Percentiles rank a stretch among this genome's conserved stretches.
Conservation (phyloP, 176 grass and related monocot species). For the Avena eriantha region DNA sequence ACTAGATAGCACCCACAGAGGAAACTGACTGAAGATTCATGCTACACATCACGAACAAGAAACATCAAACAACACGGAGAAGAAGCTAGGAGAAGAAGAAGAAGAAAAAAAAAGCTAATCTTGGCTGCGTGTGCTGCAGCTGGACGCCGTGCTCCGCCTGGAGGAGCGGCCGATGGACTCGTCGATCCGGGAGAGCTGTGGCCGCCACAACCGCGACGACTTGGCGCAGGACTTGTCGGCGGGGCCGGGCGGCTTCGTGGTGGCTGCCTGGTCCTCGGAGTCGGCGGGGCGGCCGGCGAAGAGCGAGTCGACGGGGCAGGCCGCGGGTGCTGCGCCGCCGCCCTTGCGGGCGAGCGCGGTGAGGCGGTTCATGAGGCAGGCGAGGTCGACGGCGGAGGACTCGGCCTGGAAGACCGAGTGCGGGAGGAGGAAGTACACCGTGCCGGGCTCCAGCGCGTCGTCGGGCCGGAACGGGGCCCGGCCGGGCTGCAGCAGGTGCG, state of each 20-base stretch:
- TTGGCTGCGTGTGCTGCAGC: conserved; percentile 43
- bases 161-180: conserved; percentile 65
- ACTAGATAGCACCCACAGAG: not conserved
- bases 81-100: not conserved
- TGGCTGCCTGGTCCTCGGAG: not conserved
- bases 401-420: conserved; percentile 76
- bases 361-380: conserved; percentile 84
- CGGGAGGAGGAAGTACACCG: conserved; percentile 90
- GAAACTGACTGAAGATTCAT: not conserved
- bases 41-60: not conserved
- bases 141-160: conserved; percentile 48
- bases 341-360: conserved; percentile 64
- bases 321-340: not conserved
- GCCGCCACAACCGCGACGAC: conserved; percentile 48
- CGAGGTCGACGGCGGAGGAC: conserved; percentile 83
- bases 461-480: conserved; percentile 62
- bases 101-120: not conserved
- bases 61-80: no score
- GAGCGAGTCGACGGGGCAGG: conserved; percentile 57
- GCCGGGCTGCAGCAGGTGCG: conserved; percentile 67
- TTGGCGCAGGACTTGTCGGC: not conserved
- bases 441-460: conserved; percentile 75
- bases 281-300: not conserved
- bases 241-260: not conserved
- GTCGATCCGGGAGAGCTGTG: conserved; percentile 70